Percentiles rank a stretch among this genome's conserved stretches.
phyloP scores from a whole-genome alignment of 2,329 filamentous ascomycete genomes.

The Scedosporium apiospermum region DNA sequence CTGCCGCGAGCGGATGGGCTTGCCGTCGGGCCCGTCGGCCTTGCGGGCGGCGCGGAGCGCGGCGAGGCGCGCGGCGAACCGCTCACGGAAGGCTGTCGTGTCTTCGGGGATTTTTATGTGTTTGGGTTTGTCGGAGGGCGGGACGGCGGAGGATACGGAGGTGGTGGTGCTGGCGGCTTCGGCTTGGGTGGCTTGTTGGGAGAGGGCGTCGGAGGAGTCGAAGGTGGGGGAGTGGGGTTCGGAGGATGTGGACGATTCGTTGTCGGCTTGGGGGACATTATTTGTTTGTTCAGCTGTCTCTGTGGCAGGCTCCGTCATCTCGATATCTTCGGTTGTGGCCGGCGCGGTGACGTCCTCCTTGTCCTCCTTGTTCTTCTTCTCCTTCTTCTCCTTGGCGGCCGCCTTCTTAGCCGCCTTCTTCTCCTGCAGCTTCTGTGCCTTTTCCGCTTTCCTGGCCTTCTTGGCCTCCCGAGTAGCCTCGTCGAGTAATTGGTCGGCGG shows the following conservation, averaged over 20 bases:
- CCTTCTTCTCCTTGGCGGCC: conserved; percentile 30
- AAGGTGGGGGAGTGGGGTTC: conserved; percentile 40
- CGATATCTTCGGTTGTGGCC: conserved; percentile 10
- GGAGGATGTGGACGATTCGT: conserved; percentile 42
- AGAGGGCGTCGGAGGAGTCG: conserved; percentile 36
- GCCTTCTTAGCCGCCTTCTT: conserved; percentile 37
- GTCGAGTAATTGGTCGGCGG: conserved; percentile 32
- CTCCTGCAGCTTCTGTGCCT: conserved; percentile 42
- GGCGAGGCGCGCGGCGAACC: conserved; percentile 75
- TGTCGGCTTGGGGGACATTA: conserved; percentile 27
- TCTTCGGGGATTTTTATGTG: conserved; percentile 60
- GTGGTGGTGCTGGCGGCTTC: conserved; percentile 48
- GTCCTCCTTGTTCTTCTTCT: conserved; percentile 16
- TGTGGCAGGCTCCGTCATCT: background rate
- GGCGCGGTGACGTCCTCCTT: background rate
- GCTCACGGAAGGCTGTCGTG: conserved; percentile 64
- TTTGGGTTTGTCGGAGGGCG: conserved; percentile 51
- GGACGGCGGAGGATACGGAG: conserved; percentile 57
- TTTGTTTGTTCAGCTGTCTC: conserved; percentile 9
- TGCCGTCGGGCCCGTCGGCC: conserved; percentile 74
- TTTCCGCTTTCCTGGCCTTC: conserved; percentile 19
- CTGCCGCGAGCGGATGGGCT: conserved; percentile 74
- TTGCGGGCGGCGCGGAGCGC: conserved; percentile 78
- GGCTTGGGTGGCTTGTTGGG: conserved; percentile 21
- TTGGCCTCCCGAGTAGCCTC: conserved; percentile 15